phyloP scores from a whole-genome alignment of 768 basidiomycete species.

The Suillus clintonianus region DNA sequence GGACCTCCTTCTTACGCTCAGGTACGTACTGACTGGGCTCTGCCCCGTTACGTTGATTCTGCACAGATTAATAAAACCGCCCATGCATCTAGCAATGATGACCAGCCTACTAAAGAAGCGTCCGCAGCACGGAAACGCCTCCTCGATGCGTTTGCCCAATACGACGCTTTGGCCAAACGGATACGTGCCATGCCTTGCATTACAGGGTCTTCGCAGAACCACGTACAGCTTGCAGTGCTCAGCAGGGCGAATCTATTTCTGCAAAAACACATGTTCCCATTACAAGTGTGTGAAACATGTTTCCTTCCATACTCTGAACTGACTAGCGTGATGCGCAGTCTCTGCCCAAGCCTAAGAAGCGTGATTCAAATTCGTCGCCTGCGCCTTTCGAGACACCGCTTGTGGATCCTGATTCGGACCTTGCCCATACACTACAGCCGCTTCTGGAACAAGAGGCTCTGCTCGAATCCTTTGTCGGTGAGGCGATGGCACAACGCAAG shows the following conservation, averaged over 20 bases:
- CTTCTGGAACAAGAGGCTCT: constrained; percentile 93
- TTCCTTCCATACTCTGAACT: neutral
- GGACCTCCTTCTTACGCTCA: constrained; percentile 74
- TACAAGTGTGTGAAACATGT: constrained; percentile 21
- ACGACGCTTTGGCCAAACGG: constrained; percentile 85
- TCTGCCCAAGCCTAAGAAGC: constrained; percentile 50
- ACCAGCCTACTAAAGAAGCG: constrained; percentile 68
- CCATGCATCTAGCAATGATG: constrained; percentile 32
- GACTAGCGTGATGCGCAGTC: constrained; percentile 29
- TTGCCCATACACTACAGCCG: constrained; percentile 79
- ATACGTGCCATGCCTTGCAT: constrained; percentile 73
- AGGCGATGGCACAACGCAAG: constrained; percentile 87
- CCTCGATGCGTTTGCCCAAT: constrained; percentile 82
- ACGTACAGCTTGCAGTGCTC: constrained; percentile 80
- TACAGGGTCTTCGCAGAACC: constrained; percentile 74
- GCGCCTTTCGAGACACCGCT: constrained; percentile 20
- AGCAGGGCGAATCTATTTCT: constrained; percentile 78
- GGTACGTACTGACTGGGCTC: constrained; percentile 36
- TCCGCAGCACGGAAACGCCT: constrained; percentile 75
- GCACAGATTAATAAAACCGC: constrained; percentile 4
- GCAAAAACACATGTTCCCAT: constrained; percentile 83
- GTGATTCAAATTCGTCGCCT: constrained; percentile 14
- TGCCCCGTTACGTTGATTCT: constrained; percentile 22
- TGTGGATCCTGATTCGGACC: constrained; percentile 67
- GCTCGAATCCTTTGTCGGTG: constrained; percentile 86